Conservation (phyloP, 352 stramenopile species). For the Hyaloperonospora brassicae region DNA sequence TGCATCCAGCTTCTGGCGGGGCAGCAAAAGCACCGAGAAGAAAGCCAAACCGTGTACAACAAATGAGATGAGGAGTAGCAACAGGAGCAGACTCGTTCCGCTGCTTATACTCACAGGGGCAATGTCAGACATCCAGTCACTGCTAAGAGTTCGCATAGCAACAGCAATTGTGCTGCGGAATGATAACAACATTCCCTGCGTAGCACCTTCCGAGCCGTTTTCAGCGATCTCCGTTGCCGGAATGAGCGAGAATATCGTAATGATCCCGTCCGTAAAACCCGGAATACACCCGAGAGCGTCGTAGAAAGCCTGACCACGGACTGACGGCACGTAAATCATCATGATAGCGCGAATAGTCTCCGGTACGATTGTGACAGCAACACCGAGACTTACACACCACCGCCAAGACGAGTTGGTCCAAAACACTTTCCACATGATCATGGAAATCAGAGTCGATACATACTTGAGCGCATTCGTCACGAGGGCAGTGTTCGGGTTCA, state of each 20-base stretch:
- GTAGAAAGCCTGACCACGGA: slow-evolving; percentile 39
- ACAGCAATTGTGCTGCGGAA: slow-evolving; percentile 56
- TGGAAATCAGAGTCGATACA: slow-evolving; percentile 39
- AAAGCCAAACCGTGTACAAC: slow-evolving; percentile 44
- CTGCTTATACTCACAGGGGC: slow-evolving; percentile 22
- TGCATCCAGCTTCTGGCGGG: slow-evolving; percentile 51
- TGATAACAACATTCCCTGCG: slow-evolving; percentile 52
- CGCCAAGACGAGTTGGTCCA: slow-evolving; percentile 42
- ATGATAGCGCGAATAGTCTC: slow-evolving; percentile 54
- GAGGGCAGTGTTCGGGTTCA: slow-evolving; percentile 38
- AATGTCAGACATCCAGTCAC: slow-evolving; percentile 33
- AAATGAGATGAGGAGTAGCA: slow-evolving; percentile 49
- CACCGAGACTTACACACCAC: slow-evolving; percentile 28
- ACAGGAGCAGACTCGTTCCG: slow-evolving; percentile 22
- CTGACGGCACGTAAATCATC: slow-evolving; percentile 43
- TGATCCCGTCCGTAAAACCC: slow-evolving; percentile 51
- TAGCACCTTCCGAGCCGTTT: slow-evolving; percentile 59
- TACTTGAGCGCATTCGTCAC: slow-evolving; percentile 46
- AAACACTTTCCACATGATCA: slow-evolving; percentile 50
- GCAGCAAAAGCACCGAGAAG: slow-evolving; percentile 46
- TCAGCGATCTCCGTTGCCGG: slow-evolving; percentile 61
- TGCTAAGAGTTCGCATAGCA: slow-evolving; percentile 45
- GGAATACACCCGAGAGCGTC: slow-evolving; percentile 43
- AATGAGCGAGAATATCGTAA: slow-evolving; percentile 66
- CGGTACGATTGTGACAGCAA: slow-evolving; percentile 35